Evolutionary conservation across 1,284 basidiomycete genomes (phyloP).

Genomic region (Blastosporella zonata): DNA sequence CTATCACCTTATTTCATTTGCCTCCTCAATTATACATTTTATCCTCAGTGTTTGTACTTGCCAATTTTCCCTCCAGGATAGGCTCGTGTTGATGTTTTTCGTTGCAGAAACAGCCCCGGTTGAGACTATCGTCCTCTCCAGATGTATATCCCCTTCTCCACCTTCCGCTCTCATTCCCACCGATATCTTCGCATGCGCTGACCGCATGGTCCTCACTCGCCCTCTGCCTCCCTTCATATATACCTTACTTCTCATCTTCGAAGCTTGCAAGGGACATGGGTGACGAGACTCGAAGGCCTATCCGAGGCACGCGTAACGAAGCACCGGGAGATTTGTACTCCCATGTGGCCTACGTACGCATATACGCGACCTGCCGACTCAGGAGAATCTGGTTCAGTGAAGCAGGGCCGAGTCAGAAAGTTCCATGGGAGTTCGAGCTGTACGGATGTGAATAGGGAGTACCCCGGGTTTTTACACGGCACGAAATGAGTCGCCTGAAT

Average conservation of each 20-base stretch:
- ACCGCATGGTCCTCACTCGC: slow-evolving; percentile 73
- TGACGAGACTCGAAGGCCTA: slow-evolving; percentile 23
- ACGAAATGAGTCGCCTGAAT: too few species aligned
- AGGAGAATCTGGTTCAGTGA: slow-evolving; percentile 79
- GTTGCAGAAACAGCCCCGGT: slow-evolving; percentile 53
- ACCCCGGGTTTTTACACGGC: not conserved
- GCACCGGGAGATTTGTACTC: slow-evolving; percentile 59
- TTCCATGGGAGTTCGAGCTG: slow-evolving; percentile 72
- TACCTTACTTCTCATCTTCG: slow-evolving; percentile 61
- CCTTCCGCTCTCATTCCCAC: slow-evolving; percentile 69
- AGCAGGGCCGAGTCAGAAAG: slow-evolving; percentile 44
- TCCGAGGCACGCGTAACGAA: slow-evolving; percentile 14
- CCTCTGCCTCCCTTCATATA: slow-evolving; percentile 57
- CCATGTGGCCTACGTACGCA: slow-evolving; percentile 66
- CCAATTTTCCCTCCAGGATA: not conserved
- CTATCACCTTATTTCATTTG: slow-evolving; percentile 14
- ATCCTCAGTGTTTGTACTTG: not conserved
- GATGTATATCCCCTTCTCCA: slow-evolving; percentile 56
- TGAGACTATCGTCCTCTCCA: slow-evolving; percentile 37
- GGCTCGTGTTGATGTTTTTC: slow-evolving; percentile 3
- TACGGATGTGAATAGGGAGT: slow-evolving; percentile 26
- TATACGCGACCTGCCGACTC: slow-evolving; percentile 81
- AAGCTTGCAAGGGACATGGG: slow-evolving; percentile 28
- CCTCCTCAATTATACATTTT: not conserved
- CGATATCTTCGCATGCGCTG: slow-evolving; percentile 47